Conservation (phyloP, 2,329 filamentous ascomycete genomes). For the Botrytis deweyae region DNA sequence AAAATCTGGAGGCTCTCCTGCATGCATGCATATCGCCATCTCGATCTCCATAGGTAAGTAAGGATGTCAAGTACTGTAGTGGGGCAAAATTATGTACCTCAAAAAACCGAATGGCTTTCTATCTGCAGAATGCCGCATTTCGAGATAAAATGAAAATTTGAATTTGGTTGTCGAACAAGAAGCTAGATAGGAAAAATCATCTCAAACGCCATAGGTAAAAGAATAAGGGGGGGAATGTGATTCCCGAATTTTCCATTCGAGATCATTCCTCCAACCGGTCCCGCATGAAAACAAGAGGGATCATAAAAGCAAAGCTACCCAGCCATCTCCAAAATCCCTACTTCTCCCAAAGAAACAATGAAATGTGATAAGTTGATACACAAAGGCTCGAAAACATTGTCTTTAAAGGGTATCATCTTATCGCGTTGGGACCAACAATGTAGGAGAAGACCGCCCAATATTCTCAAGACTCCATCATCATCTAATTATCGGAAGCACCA, state of each 20-base stretch:
- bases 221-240: background rate
- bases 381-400: conserved; percentile 33
- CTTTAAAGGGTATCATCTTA: conserved; percentile 37
- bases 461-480: conserved; percentile 31
- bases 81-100: conserved; percentile 8
- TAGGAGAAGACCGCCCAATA: conserved; percentile 32
- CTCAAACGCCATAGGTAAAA: conserved; percentile 6
- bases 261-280: conserved; percentile 2
- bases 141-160: background rate
- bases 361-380: conserved; percentile 35
- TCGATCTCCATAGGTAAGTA: background rate
- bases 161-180: background rate
- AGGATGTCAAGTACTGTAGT: background rate
- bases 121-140: background rate
- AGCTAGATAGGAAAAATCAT: background rate
- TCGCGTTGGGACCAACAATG: conserved; percentile 31
- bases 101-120: background rate
- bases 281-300: conserved; percentile 2
- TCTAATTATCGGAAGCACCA: conserved; percentile 34
- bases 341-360: conserved; percentile 17
- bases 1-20: background rate
- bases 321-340: conserved; percentile 17
- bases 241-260: background rate
- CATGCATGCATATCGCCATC: conserved; percentile 5
- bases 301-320: conserved; percentile 18